Conservation (phyloP, 257 asterid species). For the Mitragyna speciosa region DNA sequence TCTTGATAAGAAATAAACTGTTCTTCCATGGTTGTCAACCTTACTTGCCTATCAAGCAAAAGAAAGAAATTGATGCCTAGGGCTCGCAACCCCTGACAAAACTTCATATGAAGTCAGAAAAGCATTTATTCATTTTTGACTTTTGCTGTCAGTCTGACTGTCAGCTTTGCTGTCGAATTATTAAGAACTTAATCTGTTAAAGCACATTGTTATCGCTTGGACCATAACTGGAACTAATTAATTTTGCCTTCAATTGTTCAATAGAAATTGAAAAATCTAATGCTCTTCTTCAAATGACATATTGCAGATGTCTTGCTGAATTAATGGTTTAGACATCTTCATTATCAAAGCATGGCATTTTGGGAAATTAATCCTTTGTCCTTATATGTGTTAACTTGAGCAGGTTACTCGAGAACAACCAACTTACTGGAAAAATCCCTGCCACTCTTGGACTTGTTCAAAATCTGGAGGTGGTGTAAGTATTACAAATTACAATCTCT, state of each 20-base stretch:
- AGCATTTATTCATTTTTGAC: no score
- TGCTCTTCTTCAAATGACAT: slow-evolving; percentile 2
- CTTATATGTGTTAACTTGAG: slow-evolving; percentile 15
- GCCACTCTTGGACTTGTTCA: slow-evolving; percentile 56
- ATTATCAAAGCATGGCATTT: not conserved
- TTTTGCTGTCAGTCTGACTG: not conserved
- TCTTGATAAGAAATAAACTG: not conserved
- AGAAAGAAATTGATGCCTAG: not conserved
- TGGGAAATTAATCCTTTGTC: not conserved
- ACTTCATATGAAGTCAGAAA: not conserved
- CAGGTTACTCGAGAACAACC: slow-evolving; percentile 80
- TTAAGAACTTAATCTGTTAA: not conserved
- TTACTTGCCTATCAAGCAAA: not conserved
- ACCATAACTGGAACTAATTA: not conserved
- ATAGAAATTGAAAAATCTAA: not conserved
- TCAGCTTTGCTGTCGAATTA: not conserved
- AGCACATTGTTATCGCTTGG: not conserved
- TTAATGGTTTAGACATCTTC: not conserved
- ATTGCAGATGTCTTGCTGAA: not conserved
- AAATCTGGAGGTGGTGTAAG: slow-evolving; percentile 80
- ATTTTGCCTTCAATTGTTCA: not conserved
- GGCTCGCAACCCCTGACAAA: no score
- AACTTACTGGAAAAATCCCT: slow-evolving; percentile 65
- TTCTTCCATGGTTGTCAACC: not conserved
- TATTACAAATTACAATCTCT: slow-evolving; percentile 23